These are phyloP conservation scores for Clonostachys rosea DNA, from an alignment of 2,329 filamentous ascomycete genomes.

Conservation along the genomic window DNA sequence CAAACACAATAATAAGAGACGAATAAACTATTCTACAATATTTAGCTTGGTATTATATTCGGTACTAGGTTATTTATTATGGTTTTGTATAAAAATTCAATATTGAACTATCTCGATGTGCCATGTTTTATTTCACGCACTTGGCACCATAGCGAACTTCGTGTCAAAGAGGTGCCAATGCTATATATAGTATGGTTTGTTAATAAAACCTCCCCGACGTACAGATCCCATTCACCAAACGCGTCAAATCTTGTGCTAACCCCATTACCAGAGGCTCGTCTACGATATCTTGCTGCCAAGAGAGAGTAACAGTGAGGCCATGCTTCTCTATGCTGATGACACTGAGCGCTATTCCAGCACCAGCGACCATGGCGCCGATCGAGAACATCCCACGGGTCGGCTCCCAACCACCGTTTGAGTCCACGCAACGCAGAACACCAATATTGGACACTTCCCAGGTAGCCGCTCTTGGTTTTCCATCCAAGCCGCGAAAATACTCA, in stretches of 20 bases:
- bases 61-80: too few relatives aligned
- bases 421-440: slow-evolving; percentile 25
- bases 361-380: slow-evolving; percentile 38
- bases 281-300: slow-evolving; percentile 42
- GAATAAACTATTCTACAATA: too few relatives aligned
- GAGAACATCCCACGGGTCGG: slow-evolving; percentile 43
- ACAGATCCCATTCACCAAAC: not conserved
- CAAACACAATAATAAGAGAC: too few relatives aligned
- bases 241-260: slow-evolving; percentile 28
- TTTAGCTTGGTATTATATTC: too few relatives aligned
- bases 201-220: not conserved
- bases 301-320: slow-evolving; percentile 33
- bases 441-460: slow-evolving; percentile 52
- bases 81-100: too few relatives aligned
- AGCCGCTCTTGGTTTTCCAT: slow-evolving; percentile 32
- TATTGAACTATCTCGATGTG: too few relatives aligned
- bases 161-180: too few relatives aligned
- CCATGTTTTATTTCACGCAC: too few relatives aligned
- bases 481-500: slow-evolving; percentile 28
- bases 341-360: slow-evolving; percentile 37
- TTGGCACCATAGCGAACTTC: too few relatives aligned
- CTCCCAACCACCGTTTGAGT: slow-evolving; percentile 13
- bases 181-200: not conserved
- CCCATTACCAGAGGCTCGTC: slow-evolving; percentile 26
- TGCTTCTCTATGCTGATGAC: slow-evolving; percentile 38